Evolutionary conservation across 495 filamentous ascomycete genomes (phyloP).

Genomic region (Penicillium soppii): DNA sequence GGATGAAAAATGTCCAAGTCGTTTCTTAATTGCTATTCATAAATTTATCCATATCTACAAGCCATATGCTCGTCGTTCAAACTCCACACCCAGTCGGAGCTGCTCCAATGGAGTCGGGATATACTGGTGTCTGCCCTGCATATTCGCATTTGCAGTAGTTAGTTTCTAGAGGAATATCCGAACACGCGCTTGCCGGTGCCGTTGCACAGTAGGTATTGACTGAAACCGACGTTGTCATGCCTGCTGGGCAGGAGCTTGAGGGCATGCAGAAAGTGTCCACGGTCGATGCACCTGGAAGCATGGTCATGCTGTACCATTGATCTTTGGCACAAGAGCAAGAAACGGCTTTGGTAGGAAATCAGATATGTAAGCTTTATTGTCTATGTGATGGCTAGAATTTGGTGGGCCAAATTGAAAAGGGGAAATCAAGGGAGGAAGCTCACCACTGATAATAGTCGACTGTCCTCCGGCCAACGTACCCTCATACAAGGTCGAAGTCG

Average conservation of each 20-base stretch:
- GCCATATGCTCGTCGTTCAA: too few relatives aligned
- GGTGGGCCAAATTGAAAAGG: too few relatives aligned
- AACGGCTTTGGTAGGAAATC: constrained; percentile 18
- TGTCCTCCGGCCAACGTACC: constrained; percentile 21
- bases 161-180: not conserved
- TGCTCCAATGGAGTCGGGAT: constrained; percentile 16
- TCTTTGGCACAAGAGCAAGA: constrained; percentile 22
- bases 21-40: too few relatives aligned
- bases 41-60: too few relatives aligned
- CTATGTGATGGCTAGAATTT: too few relatives aligned
- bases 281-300: constrained; percentile 2
- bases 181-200: not conserved
- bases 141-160: not conserved
- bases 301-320: constrained; percentile 26
- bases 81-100: constrained; percentile 19
- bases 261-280: constrained; percentile 32
- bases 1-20: too few relatives aligned
- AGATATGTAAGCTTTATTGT: not conserved
- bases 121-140: constrained; percentile 4
- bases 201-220: constrained; percentile 8
- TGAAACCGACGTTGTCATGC: constrained; percentile 4
- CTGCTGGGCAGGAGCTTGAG: constrained; percentile 14
- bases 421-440: not conserved
- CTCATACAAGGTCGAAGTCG: constrained; percentile 22
- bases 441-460: constrained; percentile 21